Evolutionary conservation across 179 eudicot species (phyloP), one percentile per base, ranked within the genome.

Genomic region (Vitellaria paradoxa): DNA sequence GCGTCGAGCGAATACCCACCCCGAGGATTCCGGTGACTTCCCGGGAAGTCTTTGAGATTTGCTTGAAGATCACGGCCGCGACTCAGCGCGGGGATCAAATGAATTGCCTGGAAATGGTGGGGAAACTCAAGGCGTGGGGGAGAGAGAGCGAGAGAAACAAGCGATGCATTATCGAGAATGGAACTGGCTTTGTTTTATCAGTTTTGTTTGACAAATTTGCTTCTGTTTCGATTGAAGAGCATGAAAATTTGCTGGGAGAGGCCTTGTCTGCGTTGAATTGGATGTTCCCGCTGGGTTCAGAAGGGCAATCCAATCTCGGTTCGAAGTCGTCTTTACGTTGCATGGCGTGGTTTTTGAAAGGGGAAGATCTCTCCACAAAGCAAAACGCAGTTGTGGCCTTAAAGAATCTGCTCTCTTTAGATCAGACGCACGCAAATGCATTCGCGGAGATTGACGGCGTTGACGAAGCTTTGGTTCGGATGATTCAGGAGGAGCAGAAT

Each of bases 141-240:
- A 86, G 81, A 75, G 97, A 94, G 60, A 90, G 93, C 78, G 98
- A 94, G n/a, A 79, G 91, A 49, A 94, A 92, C 84, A 86, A 75
- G 81, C 83, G 79, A 47, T 82, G 89, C 74, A 73, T 92, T 2
- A 30, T 77, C 2, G 86, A 73, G 1, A 86, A 86, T 62, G 92
- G 92, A 12, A 80, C 82, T 9, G 84, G 82, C 1, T 57, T 21
- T 4, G 79, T 79, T 3, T 76, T 92, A 47, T 81, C 89, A 0
- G 63, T 82, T 3, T 70, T 84, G 8, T 92, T 93, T 69, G 87
- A 87, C 40, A 53, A 82, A 8, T 86, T 89, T 49, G 75, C 89
- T 6, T 64, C 82, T 6, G 24, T 68, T 20, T 82, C 87, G 17
- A 76, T 79, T 8, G 85, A 87, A 40, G 74, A 79, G 2, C 72